phyloP scores from a whole-genome alignment of 164 flowering plant genomes.

The Umbilicus rupestris region DNA sequence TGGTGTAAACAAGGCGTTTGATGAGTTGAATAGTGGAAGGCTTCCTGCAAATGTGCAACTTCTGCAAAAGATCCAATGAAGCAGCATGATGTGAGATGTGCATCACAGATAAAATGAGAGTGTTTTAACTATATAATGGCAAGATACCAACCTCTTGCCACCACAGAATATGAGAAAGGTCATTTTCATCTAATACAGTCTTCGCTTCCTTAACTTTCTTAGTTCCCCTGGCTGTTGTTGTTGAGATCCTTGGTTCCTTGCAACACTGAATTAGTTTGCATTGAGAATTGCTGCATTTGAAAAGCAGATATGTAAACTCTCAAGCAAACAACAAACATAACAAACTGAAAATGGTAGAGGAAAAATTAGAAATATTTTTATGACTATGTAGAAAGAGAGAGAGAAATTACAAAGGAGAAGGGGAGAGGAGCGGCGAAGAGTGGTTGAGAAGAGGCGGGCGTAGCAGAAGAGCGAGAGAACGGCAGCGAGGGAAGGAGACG shows the following conservation, averaged over 20 bases:
- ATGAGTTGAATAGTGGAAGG: slow-evolving; percentile 64
- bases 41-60: slow-evolving; percentile 57
- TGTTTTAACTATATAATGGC: not conserved
- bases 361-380: not conserved
- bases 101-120: not conserved
- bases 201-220: slow-evolving; percentile 37
- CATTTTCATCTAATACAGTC: slow-evolving; percentile 36
- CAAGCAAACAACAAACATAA: not conserved
- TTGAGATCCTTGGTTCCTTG: slow-evolving; percentile 26
- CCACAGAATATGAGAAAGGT: slow-evolving; percentile 64
- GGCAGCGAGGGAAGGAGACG: slow-evolving; percentile 42
- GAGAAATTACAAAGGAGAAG: slow-evolving; percentile 19
- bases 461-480: slow-evolving; percentile 33
- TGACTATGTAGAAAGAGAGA: slow-evolving; percentile 11
- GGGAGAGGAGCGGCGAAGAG: slow-evolving; percentile 15
- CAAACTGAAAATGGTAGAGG: not conserved
- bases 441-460: slow-evolving; percentile 21
- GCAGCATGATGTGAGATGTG: not conserved
- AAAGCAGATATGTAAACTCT: not conserved
- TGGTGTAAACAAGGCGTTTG: slow-evolving; percentile 58
- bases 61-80: slow-evolving; percentile 36
- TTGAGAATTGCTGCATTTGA: slow-evolving; percentile 14
- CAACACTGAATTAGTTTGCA: slow-evolving; percentile 22
- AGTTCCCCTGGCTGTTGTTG: slow-evolving; percentile 24
- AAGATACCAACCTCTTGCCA: slow-evolving; percentile 74